A percentile compares a stretch with the other conserved stretches of the same genome.
Conservation (phyloP, 1,284 basidiomycete genomes). For the Tremellales sp. region DNA sequence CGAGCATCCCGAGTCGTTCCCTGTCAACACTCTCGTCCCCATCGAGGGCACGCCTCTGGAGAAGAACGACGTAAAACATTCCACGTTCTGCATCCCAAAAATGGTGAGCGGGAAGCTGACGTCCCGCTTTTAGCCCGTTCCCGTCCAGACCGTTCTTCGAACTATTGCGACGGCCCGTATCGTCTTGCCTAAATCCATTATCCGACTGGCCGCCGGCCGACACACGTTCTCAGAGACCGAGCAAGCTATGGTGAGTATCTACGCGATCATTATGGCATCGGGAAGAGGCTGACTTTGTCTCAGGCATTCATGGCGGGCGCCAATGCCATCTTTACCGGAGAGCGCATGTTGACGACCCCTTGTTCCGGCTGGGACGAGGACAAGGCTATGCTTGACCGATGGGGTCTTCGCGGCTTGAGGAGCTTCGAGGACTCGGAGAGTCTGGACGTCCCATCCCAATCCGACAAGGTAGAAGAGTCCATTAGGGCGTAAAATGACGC, state of each 20-base stretch:
- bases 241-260: slow-evolving; percentile 71
- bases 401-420: slow-evolving; percentile 87
- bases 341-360: slow-evolving; percentile 95
- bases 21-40: slow-evolving; percentile 84
- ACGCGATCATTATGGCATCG: background rate
- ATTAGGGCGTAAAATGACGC: background rate
- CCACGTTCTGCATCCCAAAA: slow-evolving; percentile 12
- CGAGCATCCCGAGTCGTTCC: slow-evolving; percentile 96
- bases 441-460: slow-evolving; percentile 3
- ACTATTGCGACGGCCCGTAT: slow-evolving; percentile 94
- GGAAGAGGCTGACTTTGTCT: slow-evolving; percentile 1
- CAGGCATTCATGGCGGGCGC: slow-evolving; percentile 90
- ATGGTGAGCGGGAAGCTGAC: slow-evolving; percentile 2
- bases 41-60: slow-evolving; percentile 60
- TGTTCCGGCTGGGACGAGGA: slow-evolving; percentile 94
- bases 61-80: slow-evolving; percentile 53
- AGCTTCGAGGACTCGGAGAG: slow-evolving; percentile 62
- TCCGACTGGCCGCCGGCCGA: slow-evolving; percentile 89
- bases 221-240: slow-evolving; percentile 86
- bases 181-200: slow-evolving; percentile 86
- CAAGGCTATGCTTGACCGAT: slow-evolving; percentile 86
- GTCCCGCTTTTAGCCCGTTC: slow-evolving; percentile 67
- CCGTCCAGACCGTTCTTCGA: slow-evolving; percentile 78
- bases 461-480: background rate
- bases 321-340: slow-evolving; percentile 96